Evolutionary conservation across 805 yeast genomes (phyloP).

Genomic region (Starmerella apis): DNA sequence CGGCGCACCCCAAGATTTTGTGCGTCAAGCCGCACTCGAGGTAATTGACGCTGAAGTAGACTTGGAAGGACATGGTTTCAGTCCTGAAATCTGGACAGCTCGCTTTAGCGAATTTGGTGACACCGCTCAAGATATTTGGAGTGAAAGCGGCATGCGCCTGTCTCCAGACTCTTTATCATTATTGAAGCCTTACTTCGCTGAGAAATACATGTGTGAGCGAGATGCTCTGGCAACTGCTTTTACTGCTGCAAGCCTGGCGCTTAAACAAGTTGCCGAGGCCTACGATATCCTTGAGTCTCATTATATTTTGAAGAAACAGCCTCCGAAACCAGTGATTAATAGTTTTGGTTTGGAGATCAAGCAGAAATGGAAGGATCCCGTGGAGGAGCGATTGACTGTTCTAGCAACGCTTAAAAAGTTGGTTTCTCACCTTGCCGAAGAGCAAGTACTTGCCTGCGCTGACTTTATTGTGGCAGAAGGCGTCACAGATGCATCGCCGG

Average conservation of each 20-base stretch:
- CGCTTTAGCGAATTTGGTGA: slow-evolving; percentile 58
- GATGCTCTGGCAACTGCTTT: slow-evolving; percentile 61
- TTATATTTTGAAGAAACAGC: slow-evolving; percentile 47
- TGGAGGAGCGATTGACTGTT: slow-evolving; percentile 78
- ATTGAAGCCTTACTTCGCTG: slow-evolving; percentile 44
- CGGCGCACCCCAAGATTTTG: slow-evolving; percentile 55
- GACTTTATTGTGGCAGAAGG: slow-evolving; percentile 46
- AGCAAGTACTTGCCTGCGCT: slow-evolving; percentile 21
- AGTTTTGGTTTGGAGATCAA: slow-evolving; percentile 69
- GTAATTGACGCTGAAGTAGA: slow-evolving; percentile 70
- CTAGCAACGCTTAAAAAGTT: slow-evolving; percentile 56
- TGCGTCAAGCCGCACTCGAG: slow-evolving; percentile 70
- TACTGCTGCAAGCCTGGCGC: slow-evolving; percentile 34
- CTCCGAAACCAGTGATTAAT: slow-evolving; percentile 38
- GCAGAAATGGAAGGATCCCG: slow-evolving; percentile 55
- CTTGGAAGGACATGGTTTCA: slow-evolving; percentile 37
- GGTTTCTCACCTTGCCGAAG: slow-evolving; percentile 37
- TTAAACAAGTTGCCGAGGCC: slow-evolving; percentile 27
- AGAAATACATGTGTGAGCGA: slow-evolving; percentile 41
- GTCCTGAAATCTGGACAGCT: slow-evolving; percentile 68
- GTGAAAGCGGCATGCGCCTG: slow-evolving; percentile 53
- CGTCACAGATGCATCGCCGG: slow-evolving; percentile 62
- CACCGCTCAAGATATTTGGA: slow-evolving; percentile 75
- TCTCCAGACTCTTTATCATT: slow-evolving; percentile 33
- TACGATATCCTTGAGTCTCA: slow-evolving; percentile 42